phyloP scores from a whole-genome alignment of 2,329 filamentous ascomycete genomes.

The Fusarium falciforme region DNA sequence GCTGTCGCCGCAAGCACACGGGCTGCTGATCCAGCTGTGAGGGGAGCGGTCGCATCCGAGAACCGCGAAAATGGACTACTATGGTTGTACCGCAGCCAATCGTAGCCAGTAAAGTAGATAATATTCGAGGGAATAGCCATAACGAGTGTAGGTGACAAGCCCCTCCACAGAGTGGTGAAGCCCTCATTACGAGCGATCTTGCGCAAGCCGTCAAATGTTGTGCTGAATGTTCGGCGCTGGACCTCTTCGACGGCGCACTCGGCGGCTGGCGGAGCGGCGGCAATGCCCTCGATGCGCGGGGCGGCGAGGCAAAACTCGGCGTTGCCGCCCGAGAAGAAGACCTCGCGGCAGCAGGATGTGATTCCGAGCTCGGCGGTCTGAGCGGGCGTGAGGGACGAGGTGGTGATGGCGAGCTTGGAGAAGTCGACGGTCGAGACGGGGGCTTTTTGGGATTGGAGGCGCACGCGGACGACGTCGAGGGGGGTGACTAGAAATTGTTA shows the following conservation, averaged over 20 bases:
- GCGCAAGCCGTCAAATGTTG: constrained; percentile 88
- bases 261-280: constrained; percentile 60
- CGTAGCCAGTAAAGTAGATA: constrained; percentile 98
- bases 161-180: constrained; percentile 86
- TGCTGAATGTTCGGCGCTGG: constrained; percentile 85
- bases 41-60: constrained; percentile 79
- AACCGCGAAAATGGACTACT: constrained; percentile 76
- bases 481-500: constrained; percentile 76
- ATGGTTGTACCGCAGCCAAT: constrained; percentile 84
- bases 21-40: constrained; percentile 83
- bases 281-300: constrained; percentile 61
- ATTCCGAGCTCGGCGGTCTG: constrained; percentile 87
- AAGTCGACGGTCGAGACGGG: constrained; percentile 64
- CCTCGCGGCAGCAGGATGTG: constrained; percentile 94
- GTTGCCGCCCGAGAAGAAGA: constrained; percentile 94
- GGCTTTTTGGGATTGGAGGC: constrained; percentile 83
- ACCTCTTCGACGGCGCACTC: constrained; percentile 91
- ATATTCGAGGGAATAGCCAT: constrained; percentile 97
- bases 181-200: constrained; percentile 98
- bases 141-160: constrained; percentile 89
- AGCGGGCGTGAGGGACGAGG: constrained; percentile 73
- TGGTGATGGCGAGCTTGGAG: constrained; percentile 66
- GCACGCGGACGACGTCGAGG: constrained; percentile 95
- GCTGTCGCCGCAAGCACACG: constrained; percentile 83
- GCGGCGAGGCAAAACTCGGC: constrained; percentile 84